Base-by-base conservation (phyloP, 192 early-diverging fungal genomes). In the Coemansia pectinata region DNA sequence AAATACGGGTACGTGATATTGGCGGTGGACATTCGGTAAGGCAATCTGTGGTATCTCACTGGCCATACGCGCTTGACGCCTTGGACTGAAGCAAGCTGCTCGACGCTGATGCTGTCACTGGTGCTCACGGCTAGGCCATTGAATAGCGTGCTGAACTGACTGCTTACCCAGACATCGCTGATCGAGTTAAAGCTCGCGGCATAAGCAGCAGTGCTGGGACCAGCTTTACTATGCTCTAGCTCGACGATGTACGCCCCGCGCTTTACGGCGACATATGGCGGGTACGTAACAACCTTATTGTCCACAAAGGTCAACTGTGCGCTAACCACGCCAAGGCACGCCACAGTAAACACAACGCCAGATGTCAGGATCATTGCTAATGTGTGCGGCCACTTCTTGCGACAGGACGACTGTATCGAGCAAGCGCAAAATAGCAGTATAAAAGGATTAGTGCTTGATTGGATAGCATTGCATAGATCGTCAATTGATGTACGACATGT, bases 31-130 rank as follows among this genome's bases (percentile, higher is more conserved):
- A 21, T 36, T 45, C 15, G 10, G 36, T 47, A 59, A 6, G 44
- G 69, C 41, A 70, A 42, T 0, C 38, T 66, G 61, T 63, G 65
- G 14, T 61, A 40, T 11, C 72, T 66, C 52, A 65, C 66, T 5
- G 77, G 77, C 69, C 69, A 74, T 4, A 79, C 65, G 0, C 66
- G 59, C 66, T 71, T 79, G 40, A 79, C 62, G 33, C 68, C 72
- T 2, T 69, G 36, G n/a, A 81, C 39, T 21, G 41, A 50, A 17
- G 77, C 77, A 14, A 79, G 41, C 15, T 72, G 57, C 10, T n/a
- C 8, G 1, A 67, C 48, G 29, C 52, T 8, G 19, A 65, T 55
- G 23, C 33, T 27, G 42, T 40, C 15, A 15, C 34, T 53, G 14
- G 62, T 34, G 25, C 17, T 65, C 3, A 79, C 68, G 4, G 77